phyloP scores from a whole-genome alignment of 1,284 basidiomycete genomes.

The Gymnopus androsaceus region DNA sequence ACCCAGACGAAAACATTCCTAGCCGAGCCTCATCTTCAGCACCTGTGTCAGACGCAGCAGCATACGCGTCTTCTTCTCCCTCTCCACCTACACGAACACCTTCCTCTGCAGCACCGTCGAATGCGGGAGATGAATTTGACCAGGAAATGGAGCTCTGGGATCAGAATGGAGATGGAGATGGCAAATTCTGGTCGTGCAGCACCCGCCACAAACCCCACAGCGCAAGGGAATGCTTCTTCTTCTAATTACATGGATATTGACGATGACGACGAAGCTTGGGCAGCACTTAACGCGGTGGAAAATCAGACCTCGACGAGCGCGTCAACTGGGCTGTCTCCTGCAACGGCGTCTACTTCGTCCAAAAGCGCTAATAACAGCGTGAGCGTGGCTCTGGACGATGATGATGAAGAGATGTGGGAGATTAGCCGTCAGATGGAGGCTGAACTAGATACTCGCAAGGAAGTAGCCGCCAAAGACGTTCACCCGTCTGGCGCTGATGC shows the following conservation, averaged over 20 bases:
- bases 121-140: slow-evolving; percentile 12
- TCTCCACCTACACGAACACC: slow-evolving; percentile 51
- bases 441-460: slow-evolving; percentile 8
- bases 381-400: slow-evolving; percentile 18
- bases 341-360: background rate
- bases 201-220: slow-evolving; percentile 10
- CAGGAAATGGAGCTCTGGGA: slow-evolving; percentile 8
- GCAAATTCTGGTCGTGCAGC: slow-evolving; percentile 13
- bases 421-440: slow-evolving; percentile 60
- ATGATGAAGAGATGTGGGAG: slow-evolving; percentile 73
- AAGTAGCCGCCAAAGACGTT: background rate
- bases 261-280: slow-evolving; percentile 61
- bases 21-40: slow-evolving; percentile 13
- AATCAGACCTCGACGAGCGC: slow-evolving; percentile 18
- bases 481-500: background rate
- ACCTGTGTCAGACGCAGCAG: slow-evolving; percentile 27
- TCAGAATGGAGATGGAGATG: slow-evolving; percentile 13
- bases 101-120: slow-evolving; percentile 37
- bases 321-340: background rate
- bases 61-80: slow-evolving; percentile 39
- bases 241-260: slow-evolving; percentile 32
- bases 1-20: slow-evolving; percentile 1
- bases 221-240: background rate
- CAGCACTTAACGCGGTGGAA: slow-evolving; percentile 34
- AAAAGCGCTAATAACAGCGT: background rate